phyloP scores from a whole-genome alignment of 2,329 filamentous ascomycete genomes.

The Pseudopithomyces maydicus region DNA sequence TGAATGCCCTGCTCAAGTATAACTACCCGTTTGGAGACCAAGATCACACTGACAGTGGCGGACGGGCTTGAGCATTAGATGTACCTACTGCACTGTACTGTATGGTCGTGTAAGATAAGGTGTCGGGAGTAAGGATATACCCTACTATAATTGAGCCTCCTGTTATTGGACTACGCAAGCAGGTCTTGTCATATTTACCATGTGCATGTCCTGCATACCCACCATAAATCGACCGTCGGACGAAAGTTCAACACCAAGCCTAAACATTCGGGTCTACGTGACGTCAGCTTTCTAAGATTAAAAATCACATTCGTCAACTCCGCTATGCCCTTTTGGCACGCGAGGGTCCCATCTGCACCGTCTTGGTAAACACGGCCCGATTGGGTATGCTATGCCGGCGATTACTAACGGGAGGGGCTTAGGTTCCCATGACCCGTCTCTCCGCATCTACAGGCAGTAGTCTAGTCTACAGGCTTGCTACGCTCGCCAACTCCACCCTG shows the following conservation, averaged over 20 bases:
- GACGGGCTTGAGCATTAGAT: not conserved
- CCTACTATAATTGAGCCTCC: not conserved
- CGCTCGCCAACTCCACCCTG: too few relatives aligned
- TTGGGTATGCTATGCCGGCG: not conserved
- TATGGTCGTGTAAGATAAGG: conserved; percentile 1
- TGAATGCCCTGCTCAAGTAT: conserved; percentile 94
- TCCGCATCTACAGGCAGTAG: not conserved
- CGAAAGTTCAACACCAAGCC: conserved; percentile 9
- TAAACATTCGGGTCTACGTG: not conserved
- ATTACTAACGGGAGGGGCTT: conserved; percentile 10
- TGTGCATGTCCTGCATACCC: not conserved
- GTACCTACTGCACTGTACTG: not conserved
- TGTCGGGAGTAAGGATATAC: not conserved
- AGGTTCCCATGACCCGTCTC: not conserved
- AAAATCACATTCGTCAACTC: not conserved
- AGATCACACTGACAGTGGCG: conserved; percentile 19
- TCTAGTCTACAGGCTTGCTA: not conserved
- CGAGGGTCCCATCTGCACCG: not conserved
- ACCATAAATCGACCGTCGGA: not conserved
- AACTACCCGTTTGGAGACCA: conserved; percentile 89
- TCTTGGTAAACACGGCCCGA: not conserved
- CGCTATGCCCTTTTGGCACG: not conserved
- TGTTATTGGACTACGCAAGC: too few relatives aligned
- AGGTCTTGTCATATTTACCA: too few relatives aligned
- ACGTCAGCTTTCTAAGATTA: conserved; percentile 4